Conservation (phyloP, 192 early-diverging fungal species). For the Coemansia sp. region DNA sequence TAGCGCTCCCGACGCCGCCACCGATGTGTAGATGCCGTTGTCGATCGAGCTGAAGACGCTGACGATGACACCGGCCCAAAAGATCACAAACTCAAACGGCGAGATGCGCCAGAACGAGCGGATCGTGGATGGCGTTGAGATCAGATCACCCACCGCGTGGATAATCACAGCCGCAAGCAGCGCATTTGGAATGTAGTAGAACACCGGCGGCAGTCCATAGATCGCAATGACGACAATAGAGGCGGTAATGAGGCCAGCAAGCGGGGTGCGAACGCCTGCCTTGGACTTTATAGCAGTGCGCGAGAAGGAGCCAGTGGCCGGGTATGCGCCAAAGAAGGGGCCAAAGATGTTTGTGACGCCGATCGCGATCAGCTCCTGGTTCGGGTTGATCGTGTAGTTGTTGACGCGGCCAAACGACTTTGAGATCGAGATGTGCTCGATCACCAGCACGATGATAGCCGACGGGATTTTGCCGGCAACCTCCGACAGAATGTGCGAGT, state of each 20-base stretch:
- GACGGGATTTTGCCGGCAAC: conserved; percentile 60
- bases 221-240: conserved; percentile 79
- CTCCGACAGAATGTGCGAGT: conserved; percentile 52
- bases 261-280: conserved; percentile 81
- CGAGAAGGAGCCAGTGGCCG: conserved; percentile 92
- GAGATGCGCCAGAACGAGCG: conserved; percentile 67
- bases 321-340: conserved; percentile 84
- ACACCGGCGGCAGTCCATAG: conserved; percentile 76
- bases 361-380: conserved; percentile 89
- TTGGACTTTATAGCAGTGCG: conserved; percentile 89
- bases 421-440: conserved; percentile 90
- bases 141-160: conserved; percentile 78
- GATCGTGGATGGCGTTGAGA: conserved; percentile 62
- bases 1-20: conserved; percentile 66
- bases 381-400: conserved; percentile 80
- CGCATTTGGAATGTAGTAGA: conserved; percentile 85
- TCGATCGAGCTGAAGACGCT: conserved; percentile 62
- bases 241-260: conserved; percentile 77
- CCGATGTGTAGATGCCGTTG: conserved; percentile 78
- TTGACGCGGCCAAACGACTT: conserved; percentile 84
- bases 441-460: conserved; percentile 72
- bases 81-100: conserved; percentile 49
- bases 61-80: conserved; percentile 56
- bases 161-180: conserved; percentile 82
- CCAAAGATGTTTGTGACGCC: conserved; percentile 85